Evolutionary conservation across 306 rosid species (phyloP).

Genomic region (Hylodesmum podocarpum): DNA sequence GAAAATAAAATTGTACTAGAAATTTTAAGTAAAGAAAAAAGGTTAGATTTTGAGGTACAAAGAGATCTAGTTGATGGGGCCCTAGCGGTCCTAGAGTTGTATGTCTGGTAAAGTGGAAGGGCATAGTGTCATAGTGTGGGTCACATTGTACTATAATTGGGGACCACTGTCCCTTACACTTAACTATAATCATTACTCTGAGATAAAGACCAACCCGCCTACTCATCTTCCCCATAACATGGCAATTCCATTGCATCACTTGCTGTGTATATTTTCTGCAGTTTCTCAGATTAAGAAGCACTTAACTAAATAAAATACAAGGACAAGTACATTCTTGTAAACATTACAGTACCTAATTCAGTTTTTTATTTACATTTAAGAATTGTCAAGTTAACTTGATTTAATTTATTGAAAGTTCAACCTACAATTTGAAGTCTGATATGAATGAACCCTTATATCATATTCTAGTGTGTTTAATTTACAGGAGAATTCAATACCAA

Average conservation of each 20-base stretch:
- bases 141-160: constrained; percentile 27
- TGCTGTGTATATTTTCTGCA: too few relatives aligned
- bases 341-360: too few relatives aligned
- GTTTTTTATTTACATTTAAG: too few relatives aligned
- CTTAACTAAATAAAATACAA: too few relatives aligned
- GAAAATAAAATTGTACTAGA: not conserved
- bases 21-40: not conserved
- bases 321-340: too few relatives aligned
- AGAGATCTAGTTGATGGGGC: constrained; percentile 33
- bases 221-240: not conserved
- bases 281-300: too few relatives aligned
- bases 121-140: constrained; percentile 4
- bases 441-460: too few relatives aligned
- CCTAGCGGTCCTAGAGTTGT: constrained; percentile 31
- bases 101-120: constrained; percentile 35
- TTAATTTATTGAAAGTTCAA: too few relatives aligned
- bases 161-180: constrained; percentile 23
- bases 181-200: not conserved
- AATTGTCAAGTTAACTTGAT: too few relatives aligned
- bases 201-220: not conserved
- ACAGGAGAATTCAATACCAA: too few relatives aligned
- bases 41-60: constrained; percentile 36
- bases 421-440: too few relatives aligned
- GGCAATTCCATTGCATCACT: not conserved
- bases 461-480: too few relatives aligned